Base-by-base conservation (phyloP, 2,329 filamentous ascomycete species). In the Coniochaeta pulveracea region DNA sequence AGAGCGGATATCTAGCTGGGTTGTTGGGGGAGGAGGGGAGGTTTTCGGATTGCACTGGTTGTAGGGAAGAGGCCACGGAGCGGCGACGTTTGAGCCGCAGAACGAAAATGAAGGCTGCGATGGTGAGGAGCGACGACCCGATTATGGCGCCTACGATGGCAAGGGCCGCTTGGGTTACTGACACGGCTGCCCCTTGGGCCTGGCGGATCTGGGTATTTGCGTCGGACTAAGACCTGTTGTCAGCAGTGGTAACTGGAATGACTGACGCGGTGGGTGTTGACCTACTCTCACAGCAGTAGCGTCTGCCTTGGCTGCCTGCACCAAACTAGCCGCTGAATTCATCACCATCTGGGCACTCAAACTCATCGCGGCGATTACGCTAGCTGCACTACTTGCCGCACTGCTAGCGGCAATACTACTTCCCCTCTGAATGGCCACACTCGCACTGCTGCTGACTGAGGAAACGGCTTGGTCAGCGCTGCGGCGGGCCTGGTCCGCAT, bases 131-230 rank as follows among this genome's bases (percentile, higher is more conserved):
- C 3, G 49, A 42, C 2, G 53, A 53, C 3, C 52, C 55, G 21
- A 56, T 47, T 8, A 54, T 50, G 22, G 52, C 80, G 14, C 82
- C 82, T 31, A 88, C 79, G 32, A 83, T 82, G 6, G 84, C 83
- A 19, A 89, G 66, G 26, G 84, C 84, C 17, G 84, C 89, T 40
- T 84, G 79, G 10, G 80, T 76, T 17, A 84, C 84, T 30, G 80
- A 83, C 42, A 82, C 68, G 4, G 76, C 77, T 17, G 71, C 69
- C 7, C 49, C 55, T 33, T 60, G 57, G 1, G 58, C 52, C 11
- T 51, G 46, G 12, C 49, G 43, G 11, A 57, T 46, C 24, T 52
- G 48, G 3, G 35, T 35, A 19, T 44, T 46, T 5, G 54, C 54
- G n/a, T 56, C 46, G 25, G 45, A 41, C 47, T 52, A 18, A 16